Base-by-base conservation (phyloP, 192 early-diverging fungal genomes). In the Linnemannia exigua region DNA sequence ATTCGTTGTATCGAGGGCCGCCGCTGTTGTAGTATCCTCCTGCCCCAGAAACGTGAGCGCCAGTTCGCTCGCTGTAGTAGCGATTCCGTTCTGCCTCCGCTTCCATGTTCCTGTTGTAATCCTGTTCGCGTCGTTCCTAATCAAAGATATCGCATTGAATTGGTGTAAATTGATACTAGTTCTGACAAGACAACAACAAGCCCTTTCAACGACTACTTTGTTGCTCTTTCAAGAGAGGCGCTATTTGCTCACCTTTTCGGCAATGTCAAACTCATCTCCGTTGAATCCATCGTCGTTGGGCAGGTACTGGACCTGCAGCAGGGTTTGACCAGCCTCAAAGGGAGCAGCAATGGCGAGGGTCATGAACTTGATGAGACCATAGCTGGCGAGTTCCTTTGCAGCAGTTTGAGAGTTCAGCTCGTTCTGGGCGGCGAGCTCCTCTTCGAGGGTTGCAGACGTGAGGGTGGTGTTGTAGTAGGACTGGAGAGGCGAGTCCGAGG, bases 291-390 rank as follows among this genome's bases (percentile, higher is more conserved):
- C 89, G 67, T 93, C 90, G 41, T 89, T 88, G 19, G 95, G 95
- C 46, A 94, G 52, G 80, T 94, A 93, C 88, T 95, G 95, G 37
- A 95, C 93, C 86, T 96, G 95, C 54, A 95, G 73, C n/a, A 96
- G 87, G 25, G 95, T 95, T 76, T 94, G 93, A 25, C 92, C 89
- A 6, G 92, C 91, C 51, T 92, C 92, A 74, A 96, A 95, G 0
- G 95, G 95, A 22, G 90, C 91, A 16, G 92, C 88, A 5, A 92
- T 75, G 44, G 94, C 90, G 0, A 93, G 88, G 22, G 92, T 90
- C 50, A 94, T 72, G 70, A 89, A 94, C 78, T 95, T 93, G 54
- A 92, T 77, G 6, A 93, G 89, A 2, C 93, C 91, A 84, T 93
- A 95, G 77, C 91, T 91, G 63, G 89, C 84, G 16, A 95, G 87